Evolutionary conservation across 2,329 filamentous ascomycete species (phyloP), one percentile per base, ranked within the genome.

Genomic region (Endoconidiophora laricicola): DNA sequence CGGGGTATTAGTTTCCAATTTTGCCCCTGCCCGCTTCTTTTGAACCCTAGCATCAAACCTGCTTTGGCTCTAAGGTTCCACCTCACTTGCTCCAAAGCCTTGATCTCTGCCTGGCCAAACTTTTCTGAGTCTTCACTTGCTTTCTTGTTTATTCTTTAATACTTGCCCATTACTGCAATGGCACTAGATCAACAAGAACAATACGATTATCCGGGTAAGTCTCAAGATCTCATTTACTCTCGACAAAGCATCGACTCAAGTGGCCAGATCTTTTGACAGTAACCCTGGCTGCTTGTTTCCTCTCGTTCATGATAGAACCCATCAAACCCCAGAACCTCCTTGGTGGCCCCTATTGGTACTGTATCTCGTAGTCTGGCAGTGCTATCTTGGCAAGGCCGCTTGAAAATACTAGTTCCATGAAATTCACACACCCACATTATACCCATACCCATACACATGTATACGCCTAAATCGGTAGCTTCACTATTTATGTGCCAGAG

Each of bases 141-240:
- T 23, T 23, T 43, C 44, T 33, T 37, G 33, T 46, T 46, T 36
- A 6, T 37, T 36, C n/a, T 22, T 14, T 18, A 24, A 10, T 24
- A n/a, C 33, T 38, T 39, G 20, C 18, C 18, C 24, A 39, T 29
- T 45, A 37, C 37, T 16, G 44, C 37, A 12, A 45, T 45, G 42
- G 38, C 50, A 24, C 26, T 46, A 16, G 26, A 42, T 23, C 41
- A 39, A 33, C 49, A 44, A 46, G 46, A 48, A 49, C 37, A 38
- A 48, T 36, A 29, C 33, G 50, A 52, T 49, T 46, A 46, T 44
- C 46, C 45, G 46, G 46, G 50, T 52, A 52, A 52, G 50, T 52
- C 50, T 52, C 46, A 39, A 23, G 41, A 50, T 50, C 16, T 33
- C 42, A 23, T 39, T 16, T 29, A 24, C 29, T 23, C 24, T 33